phyloP scores from a whole-genome alignment of 192 early-diverging fungal species.

The Phycomyces nitens region DNA sequence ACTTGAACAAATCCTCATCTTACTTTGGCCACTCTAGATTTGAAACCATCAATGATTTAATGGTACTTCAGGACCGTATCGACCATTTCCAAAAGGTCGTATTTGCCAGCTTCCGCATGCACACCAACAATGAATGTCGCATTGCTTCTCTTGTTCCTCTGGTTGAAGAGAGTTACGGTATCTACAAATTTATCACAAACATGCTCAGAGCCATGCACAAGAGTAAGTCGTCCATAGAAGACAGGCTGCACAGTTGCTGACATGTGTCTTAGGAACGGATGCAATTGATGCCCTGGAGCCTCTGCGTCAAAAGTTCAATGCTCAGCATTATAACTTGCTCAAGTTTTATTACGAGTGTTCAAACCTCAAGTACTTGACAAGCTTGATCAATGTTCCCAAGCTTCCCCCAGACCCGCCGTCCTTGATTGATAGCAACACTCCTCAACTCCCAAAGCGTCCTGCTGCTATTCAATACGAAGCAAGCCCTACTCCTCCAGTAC shows the following conservation, averaged over 20 bases:
- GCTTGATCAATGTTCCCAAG: constrained; percentile 85
- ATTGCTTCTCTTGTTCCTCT: constrained; percentile 95
- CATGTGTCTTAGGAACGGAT: constrained; percentile 51
- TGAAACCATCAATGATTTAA: constrained; percentile 93
- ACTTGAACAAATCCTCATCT: too few species aligned
- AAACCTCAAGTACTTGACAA: constrained; percentile 87
- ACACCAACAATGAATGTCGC: constrained; percentile 89
- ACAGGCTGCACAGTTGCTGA: background rate
- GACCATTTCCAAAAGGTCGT: constrained; percentile 90
- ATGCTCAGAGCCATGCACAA: constrained; percentile 97
- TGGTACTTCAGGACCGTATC: constrained; percentile 88
- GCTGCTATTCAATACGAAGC: constrained; percentile 18
- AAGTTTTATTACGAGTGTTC: constrained; percentile 92
- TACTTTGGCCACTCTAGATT: too few species aligned
- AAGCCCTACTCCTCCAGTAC: constrained; percentile 33
- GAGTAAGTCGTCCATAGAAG: constrained; percentile 45
- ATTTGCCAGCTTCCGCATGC: constrained; percentile 76
- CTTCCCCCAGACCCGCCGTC: constrained; percentile 80
- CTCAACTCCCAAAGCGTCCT: constrained; percentile 56
- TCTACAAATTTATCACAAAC: constrained; percentile 92
- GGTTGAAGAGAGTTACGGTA: constrained; percentile 91
- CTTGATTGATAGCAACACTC: constrained; percentile 69
- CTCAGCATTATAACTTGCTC: constrained; percentile 79
- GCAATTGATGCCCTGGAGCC: constrained; percentile 85
- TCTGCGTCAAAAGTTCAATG: constrained; percentile 82